Base-by-base conservation (phyloP, 371 early-diverging fungal species). In the Nosema bombycis region DNA sequence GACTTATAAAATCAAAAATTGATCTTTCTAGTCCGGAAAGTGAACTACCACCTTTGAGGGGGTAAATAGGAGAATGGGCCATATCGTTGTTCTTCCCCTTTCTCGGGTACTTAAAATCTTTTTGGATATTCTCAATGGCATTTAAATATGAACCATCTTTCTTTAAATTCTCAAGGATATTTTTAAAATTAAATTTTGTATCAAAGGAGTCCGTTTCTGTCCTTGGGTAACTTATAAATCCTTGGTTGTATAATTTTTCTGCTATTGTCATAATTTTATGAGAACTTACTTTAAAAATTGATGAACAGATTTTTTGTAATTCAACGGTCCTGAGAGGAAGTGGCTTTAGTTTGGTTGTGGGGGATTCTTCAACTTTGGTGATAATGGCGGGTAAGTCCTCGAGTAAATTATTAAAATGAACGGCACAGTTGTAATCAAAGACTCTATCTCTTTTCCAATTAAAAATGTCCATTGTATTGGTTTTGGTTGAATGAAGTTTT, bases 61-160 rank as follows among this genome's bases (percentile, higher is more conserved):
- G 98, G 84, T 99, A 97, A 78, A 99, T 98, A 0, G 99, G 99
- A 6, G 95, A 95, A 90, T 99, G 99, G 0, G 99, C 97, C 81
- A 93, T 90, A 86, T 99, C 99, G 80, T 95, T 92, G 80, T 93
- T 89, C 56, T 88, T 89, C 0, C 99, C 99, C 34, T 85, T 88
- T 71, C 96, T 87, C 0, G 99, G 97, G 64, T 61, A 36, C 15
- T 62, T 69, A 37, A 80, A 78, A 55, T 38, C 58, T 6, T 58
- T 37, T 23, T 30, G 24, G 21, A 82, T 69, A 6, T 32, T 72
- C 0, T 33, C 23, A 4, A 77, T 78, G 70, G 79, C 72, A 24
- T 79, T 82, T 23, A 77, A 75, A 67, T 80, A 66, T 64, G 70
- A 66, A 2, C 32, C 28, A 56, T 86, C 85, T 26, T 37, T 57